Percentiles rank a stretch among this genome's conserved stretches.
Evolutionary conservation across 2,329 filamentous ascomycete species (phyloP).

Genomic region (Beauveria caledonica): DNA sequence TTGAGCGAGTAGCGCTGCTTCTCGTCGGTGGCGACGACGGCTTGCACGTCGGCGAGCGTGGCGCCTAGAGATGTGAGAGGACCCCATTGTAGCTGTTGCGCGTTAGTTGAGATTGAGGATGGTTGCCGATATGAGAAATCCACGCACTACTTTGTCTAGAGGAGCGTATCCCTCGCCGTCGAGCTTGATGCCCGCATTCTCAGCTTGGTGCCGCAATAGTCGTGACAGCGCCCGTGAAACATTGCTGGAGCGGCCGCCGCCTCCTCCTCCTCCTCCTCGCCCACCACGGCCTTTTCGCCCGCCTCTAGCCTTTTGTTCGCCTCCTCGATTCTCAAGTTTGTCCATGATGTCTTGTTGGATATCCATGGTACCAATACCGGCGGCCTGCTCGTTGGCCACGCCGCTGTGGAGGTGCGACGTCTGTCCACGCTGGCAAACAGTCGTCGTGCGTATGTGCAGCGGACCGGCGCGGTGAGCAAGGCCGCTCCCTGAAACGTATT

Average conservation of each 20-base stretch:
- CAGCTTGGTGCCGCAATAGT: constrained; percentile 49
- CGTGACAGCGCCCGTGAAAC: constrained; percentile 47
- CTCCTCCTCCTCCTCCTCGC: constrained; percentile 21
- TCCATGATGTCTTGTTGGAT: constrained; percentile 1
- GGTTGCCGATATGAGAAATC: neutral
- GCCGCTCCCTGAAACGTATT: neutral
- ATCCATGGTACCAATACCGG: neutral
- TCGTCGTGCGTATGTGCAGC: neutral
- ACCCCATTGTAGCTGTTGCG: constrained; percentile 40
- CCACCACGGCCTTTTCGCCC: constrained; percentile 16
- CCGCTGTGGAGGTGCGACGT: neutral
- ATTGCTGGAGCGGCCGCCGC: constrained; percentile 25
- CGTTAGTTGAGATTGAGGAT: neutral
- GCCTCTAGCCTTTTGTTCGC: neutral
- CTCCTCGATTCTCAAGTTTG: neutral
- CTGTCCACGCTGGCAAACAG: neutral
- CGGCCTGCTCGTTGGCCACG: constrained; percentile 8
- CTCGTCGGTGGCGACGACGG: constrained; percentile 65
- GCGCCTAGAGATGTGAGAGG: constrained; percentile 60
- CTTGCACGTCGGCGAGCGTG: constrained; percentile 65
- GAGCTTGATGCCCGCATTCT: constrained; percentile 46
- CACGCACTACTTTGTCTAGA: constrained; percentile 50
- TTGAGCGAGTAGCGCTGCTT: constrained; percentile 88
- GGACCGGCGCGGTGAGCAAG: too few species aligned
- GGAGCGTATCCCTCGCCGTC: constrained; percentile 52